Percentiles rank a stretch among this genome's conserved stretches.
Evolutionary conservation across 2,329 filamentous ascomycete species (phyloP).

Genomic region (Emergomyces pasteurianus): DNA sequence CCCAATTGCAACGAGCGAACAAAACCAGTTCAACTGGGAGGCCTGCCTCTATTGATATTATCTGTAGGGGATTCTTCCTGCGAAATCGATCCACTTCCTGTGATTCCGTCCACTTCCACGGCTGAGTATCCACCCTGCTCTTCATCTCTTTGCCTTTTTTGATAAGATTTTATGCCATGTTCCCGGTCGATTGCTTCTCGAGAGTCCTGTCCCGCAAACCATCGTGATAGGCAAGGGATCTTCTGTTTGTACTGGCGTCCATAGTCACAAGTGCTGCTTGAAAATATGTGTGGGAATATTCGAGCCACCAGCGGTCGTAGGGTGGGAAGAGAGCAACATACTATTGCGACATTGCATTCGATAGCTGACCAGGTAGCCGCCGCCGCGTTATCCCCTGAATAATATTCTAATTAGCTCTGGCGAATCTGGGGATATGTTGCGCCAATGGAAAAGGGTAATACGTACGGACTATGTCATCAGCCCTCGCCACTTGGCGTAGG

Average conservation of each 20-base stretch:
- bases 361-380: constrained; percentile 34
- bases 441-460: neutral
- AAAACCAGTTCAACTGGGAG: neutral
- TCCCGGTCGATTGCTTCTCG: neutral
- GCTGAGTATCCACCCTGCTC: neutral
- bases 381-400: constrained; percentile 20
- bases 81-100: neutral
- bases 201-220: neutral
- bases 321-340: constrained; percentile 28
- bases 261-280: neutral
- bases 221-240: too few relatives aligned
- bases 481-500: constrained; percentile 19
- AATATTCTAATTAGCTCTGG: neutral
- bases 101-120: neutral
- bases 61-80: neutral
- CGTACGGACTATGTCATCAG: constrained; percentile 20
- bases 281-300: neutral
- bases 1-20: neutral
- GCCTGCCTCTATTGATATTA: neutral
- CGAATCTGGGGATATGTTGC: neutral
- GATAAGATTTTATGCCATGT: neutral
- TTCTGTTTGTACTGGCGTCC: neutral
- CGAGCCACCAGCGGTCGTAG: neutral
- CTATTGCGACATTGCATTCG: constrained; percentile 32
- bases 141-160: neutral